Evolutionary conservation across 345 rosid genomes (phyloP), one percentile per base, ranked within the genome.

Genomic region (Schrenkiella parvula): DNA sequence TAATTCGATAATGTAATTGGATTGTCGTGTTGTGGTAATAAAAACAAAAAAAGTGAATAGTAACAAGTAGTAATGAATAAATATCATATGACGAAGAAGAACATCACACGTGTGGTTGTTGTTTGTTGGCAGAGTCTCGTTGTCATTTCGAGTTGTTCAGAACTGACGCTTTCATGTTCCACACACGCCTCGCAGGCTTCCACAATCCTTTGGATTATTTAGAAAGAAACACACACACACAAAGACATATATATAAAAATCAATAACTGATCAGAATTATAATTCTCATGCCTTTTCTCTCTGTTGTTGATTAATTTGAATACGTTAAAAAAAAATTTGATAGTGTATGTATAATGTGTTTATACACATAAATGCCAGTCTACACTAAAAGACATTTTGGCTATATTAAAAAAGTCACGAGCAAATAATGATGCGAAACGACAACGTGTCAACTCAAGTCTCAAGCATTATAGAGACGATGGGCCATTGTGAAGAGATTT

Each of bases 31-130:
- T 46, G 57, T 44, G 57, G 29, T 41, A 19, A 68, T 75, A 42
- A 60, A 57, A 75, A 54, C 19, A 64, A 61, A 53, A 52, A 43
- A 29, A 9, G 56, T 10, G 11, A 51, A 22, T 12, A 50, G 22
- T 2, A 58, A 74, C 17, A 47, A 47, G 34, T 46, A 2, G 13
- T 6, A 51, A 42, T 60, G 54, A 66, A 61, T 37, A 66, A 11
- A 65, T 47, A 51, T 51, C n/a, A n/a, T n/a, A n/a, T n/a, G n/a
- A n/a, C n/a, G 78, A 57, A 28, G 61, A 66, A 55, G 6, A 69
- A 76, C 53, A 46, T 11, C 75, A 76, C 79, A 76, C 79, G 79
- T 76, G 79, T 44, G 74, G 65, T 62, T 61, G 65, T 55, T 64
- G 43, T 65, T 68, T 26, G 14, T 55, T 54, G 71, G 75, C 74